phyloP scores from a whole-genome alignment of 1,139 yeast species.

The Nadsonia commutata region DNA sequence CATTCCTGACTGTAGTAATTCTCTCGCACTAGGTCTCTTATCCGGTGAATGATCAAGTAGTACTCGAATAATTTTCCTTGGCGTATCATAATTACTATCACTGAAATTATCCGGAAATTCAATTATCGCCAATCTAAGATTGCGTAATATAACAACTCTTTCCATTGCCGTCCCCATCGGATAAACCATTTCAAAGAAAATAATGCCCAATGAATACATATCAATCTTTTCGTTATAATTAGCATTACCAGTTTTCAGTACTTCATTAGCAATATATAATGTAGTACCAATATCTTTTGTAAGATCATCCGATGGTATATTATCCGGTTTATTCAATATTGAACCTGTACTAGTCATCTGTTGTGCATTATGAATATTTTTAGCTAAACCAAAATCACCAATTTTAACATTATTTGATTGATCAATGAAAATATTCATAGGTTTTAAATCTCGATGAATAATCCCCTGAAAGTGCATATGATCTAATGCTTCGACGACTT shows the following conservation, averaged over 20 bases:
- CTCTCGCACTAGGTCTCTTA: conserved; percentile 64
- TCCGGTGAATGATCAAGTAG: conserved; percentile 68
- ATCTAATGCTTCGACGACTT: conserved; percentile 76
- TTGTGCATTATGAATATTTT: conserved; percentile 24
- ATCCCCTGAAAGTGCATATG: conserved; percentile 91
- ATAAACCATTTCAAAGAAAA: conserved; percentile 89
- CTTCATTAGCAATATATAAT: conserved; percentile 84
- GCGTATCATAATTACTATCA: conserved; percentile 35
- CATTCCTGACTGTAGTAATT: conserved; percentile 62
- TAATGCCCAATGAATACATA: conserved; percentile 87
- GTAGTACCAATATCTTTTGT: conserved; percentile 92
- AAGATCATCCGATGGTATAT: conserved; percentile 37
- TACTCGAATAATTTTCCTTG: conserved; percentile 47
- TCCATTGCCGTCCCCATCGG: conserved; percentile 84
- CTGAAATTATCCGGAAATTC: conserved; percentile 57
- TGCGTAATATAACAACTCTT: conserved; percentile 53
- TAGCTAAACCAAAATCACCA: conserved; percentile 95
- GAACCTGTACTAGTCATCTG: conserved; percentile 39
- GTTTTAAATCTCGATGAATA: conserved; percentile 90
- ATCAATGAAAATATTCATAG: conserved; percentile 91
- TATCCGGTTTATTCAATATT: not conserved
- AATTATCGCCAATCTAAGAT: conserved; percentile 42
- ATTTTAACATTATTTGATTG: conserved; percentile 77
- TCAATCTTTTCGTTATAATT: conserved; percentile 80
- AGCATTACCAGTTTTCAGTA: conserved; percentile 28